A percentile compares a stretch with the other conserved stretches of the same genome.
Evolutionary conservation across 202 grass and related monocot genomes (phyloP).

Genomic region (Eragrostis tef): DNA sequence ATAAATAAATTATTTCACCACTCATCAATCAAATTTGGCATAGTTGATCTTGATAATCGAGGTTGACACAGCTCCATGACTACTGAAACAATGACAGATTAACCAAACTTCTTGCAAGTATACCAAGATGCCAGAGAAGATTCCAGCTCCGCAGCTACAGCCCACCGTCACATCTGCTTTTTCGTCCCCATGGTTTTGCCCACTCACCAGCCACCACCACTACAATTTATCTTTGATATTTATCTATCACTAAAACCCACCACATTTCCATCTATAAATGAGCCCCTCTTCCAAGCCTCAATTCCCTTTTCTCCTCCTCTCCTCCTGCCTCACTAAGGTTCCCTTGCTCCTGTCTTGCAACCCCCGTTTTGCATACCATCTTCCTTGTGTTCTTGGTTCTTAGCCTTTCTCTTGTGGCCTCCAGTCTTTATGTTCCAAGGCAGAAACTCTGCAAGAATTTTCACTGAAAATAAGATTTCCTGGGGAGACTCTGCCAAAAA

Average conservation of each 20-base stretch:
- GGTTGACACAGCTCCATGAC: background rate
- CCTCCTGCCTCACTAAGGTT: slow-evolving; percentile 41
- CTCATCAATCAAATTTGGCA: background rate
- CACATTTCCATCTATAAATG: slow-evolving; percentile 53
- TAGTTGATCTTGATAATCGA: background rate
- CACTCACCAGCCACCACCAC: slow-evolving; percentile 12
- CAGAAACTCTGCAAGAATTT: background rate
- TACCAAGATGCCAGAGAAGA: slow-evolving; percentile 45
- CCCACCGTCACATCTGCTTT: slow-evolving; percentile 38
- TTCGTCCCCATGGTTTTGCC: slow-evolving; percentile 36
- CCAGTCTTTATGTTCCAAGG: background rate
- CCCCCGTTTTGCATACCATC: background rate
- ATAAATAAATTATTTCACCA: background rate
- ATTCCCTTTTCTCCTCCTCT: slow-evolving; percentile 53
- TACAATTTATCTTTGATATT: slow-evolving; percentile 1
- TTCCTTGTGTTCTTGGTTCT: background rate
- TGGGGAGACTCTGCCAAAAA: slow-evolving; percentile 26
- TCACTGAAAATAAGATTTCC: background rate
- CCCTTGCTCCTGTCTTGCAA: background rate
- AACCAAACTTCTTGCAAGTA: slow-evolving; percentile 1
- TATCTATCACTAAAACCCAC: background rate
- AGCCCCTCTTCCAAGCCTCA: slow-evolving; percentile 49
- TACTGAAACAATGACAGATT: slow-evolving; percentile 9
- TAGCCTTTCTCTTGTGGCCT: background rate
- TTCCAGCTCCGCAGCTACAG: slow-evolving; percentile 13